Conservation (phyloP, 768 basidiomycete genomes). For the Rhodotorula paludigena region DNA sequence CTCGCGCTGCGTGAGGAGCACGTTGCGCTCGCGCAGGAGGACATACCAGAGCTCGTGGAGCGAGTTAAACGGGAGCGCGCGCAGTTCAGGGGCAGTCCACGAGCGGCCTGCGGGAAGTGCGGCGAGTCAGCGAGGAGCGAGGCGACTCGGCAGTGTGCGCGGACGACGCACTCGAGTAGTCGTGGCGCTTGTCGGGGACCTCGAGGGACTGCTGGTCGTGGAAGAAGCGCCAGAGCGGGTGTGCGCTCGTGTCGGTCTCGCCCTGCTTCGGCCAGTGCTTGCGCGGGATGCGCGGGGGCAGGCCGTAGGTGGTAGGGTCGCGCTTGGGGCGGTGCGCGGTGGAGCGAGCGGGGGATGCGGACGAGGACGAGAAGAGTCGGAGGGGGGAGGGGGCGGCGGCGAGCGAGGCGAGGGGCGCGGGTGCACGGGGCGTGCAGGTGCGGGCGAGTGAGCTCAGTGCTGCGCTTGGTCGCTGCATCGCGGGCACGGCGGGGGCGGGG, state of each 20-base stretch:
- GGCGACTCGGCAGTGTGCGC: not conserved
- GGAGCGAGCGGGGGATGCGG: slow-evolving; percentile 1
- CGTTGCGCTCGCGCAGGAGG: slow-evolving; percentile 77
- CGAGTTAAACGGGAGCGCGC: slow-evolving; percentile 85
- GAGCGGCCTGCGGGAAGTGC: slow-evolving; percentile 61
- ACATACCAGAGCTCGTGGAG: slow-evolving; percentile 95
- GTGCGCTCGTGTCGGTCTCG: slow-evolving; percentile 29
- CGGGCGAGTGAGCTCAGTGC: not conserved
- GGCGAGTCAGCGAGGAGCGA: not conserved
- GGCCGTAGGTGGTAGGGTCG: slow-evolving; percentile 38
- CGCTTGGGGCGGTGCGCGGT: slow-evolving; percentile 39
- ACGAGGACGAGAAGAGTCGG: slow-evolving; percentile 4
- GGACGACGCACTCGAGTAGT: slow-evolving; percentile 25
- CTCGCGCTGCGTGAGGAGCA: slow-evolving; percentile 79
- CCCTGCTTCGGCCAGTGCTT: not conserved
- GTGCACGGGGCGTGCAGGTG: not conserved
- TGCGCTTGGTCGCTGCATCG: not conserved
- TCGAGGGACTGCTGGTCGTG: slow-evolving; percentile 35
- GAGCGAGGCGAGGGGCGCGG: not conserved
- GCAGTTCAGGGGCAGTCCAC: slow-evolving; percentile 79
- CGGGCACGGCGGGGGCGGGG: too few species aligned
- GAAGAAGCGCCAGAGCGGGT: slow-evolving; percentile 44
- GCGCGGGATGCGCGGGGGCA: slow-evolving; percentile 2
- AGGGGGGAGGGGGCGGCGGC: not conserved
- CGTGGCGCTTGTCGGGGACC: slow-evolving; percentile 28